Base-by-base conservation (phyloP, 169 alveolate genomes). In the Cryptosporidium ubiquitum region DNA sequence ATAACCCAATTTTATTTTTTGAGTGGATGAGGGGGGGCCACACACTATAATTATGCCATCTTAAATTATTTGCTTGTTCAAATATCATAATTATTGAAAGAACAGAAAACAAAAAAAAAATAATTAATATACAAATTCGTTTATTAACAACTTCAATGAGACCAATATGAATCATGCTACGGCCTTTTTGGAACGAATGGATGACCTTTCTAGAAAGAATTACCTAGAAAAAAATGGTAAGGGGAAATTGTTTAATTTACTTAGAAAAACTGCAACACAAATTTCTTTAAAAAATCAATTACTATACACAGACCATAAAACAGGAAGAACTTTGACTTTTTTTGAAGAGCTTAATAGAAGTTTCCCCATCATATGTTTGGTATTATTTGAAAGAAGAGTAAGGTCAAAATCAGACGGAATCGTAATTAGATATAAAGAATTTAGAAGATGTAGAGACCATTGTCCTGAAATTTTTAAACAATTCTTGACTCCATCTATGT, bases 11-110 rank as follows among this genome's bases (percentile, higher is more conserved):
- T 73, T 73, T 42, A 12, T 47, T 14, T 47, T 73, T 33, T 73
- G 85, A 73, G 85, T 73, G 85, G 85, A 73, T 73, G 85, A 14
- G 55, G 57, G 84, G 84, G 52, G 85, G 85, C 70, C 85, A 57
- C 85, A 73, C 85, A 73, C 16, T 55, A 26, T n/a, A 23, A 23
- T 55, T 55, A 7, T 20, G 37, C 66, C 66, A 31, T 55, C 66
- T 23, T 55, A 1, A 57, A 33, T 33, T 18, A 33, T 31, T 64
- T 64, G 71, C 71, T 35, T 26, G 71, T 64, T 64, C 29, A 64
- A n/a, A 64, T 64, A 49, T 64, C 29, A 64, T 26, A 33, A 31
- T 55, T 16, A 7, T 55, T 10, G n/a, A 35, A 14, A 55, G 66
- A n/a, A 14, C 20, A 55, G 35, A 7, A 55, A 23, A 5, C 29